These are phyloP conservation scores for Boletellus ananas DNA, from an alignment of 768 basidiomycete genomes.

Conservation along the genomic window DNA sequence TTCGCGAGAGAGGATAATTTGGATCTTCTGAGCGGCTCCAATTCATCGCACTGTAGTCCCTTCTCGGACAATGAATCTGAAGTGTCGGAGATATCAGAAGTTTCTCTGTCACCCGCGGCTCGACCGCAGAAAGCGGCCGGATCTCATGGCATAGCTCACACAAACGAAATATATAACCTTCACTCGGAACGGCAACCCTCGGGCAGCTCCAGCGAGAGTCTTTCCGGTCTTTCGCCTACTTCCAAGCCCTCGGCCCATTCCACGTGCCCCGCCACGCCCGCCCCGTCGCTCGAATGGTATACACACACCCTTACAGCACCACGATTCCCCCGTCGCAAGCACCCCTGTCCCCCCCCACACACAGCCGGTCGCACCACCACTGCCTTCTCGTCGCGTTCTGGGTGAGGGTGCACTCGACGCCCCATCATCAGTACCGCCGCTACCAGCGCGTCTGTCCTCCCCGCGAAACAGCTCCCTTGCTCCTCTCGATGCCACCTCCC, in stretches of 20 bases:
- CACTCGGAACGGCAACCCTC: conserved; percentile 12
- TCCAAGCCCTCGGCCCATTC: conserved; percentile 21
- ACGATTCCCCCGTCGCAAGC: not conserved
- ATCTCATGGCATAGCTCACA: not conserved
- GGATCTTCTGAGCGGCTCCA: conserved; percentile 18
- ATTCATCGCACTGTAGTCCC: conserved; percentile 24
- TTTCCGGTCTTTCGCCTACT: conserved; percentile 6
- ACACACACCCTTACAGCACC: not conserved
- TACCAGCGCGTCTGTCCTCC: conserved; percentile 36
- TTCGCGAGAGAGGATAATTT: conserved; percentile 20
- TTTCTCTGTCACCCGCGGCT: conserved; percentile 6
- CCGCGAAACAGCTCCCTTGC: not conserved
- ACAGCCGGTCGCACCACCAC: conserved; percentile 32
- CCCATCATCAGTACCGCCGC: conserved; percentile 18
- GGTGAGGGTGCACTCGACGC: conserved; percentile 9
- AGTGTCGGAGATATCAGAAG: conserved; percentile 21
- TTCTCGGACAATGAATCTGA: conserved; percentile 32
- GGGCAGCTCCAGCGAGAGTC: conserved; percentile 23
- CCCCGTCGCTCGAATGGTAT: conserved; percentile 14
- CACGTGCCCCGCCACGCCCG: conserved; percentile 18
- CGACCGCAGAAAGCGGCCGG: conserved; percentile 7
- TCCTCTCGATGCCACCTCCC: conserved; percentile 20
- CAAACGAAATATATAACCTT: not conserved
- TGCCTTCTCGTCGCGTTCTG: conserved; percentile 36
- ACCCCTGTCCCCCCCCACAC: conserved; percentile 12